These are phyloP conservation scores for Fusarium sp. DNA, from an alignment of 2,329 filamentous ascomycete species.

Conservation along the genomic window DNA sequence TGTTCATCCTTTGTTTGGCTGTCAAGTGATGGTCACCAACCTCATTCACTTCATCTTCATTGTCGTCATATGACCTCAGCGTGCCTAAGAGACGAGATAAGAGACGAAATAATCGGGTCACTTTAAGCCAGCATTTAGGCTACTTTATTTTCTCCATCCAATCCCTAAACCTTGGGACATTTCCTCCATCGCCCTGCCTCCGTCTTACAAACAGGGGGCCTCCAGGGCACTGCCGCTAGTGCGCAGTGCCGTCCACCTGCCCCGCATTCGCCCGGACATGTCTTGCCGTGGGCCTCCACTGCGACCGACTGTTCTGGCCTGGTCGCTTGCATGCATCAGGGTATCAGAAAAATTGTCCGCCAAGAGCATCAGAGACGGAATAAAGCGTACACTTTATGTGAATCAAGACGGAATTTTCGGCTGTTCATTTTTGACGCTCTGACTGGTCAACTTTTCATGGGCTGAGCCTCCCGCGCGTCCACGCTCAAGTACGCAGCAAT, in stretches of 20 bases:
- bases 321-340: constrained; percentile 1
- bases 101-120: background rate
- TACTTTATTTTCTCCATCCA: too few relatives aligned
- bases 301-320: background rate
- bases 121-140: background rate
- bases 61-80: constrained; percentile 29
- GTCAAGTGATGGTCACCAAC: background rate
- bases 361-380: background rate
- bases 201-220: constrained; percentile 27
- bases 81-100: background rate
- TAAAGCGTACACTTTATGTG: background rate
- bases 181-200: background rate
- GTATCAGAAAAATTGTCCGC: background rate
- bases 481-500: background rate
- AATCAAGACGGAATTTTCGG: background rate
- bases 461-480: constrained; percentile 31
- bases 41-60: background rate
- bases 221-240: constrained; percentile 28
- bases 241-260: constrained; percentile 27
- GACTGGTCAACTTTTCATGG: background rate
- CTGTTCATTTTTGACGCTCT: background rate
- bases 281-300: background rate
- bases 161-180: background rate
- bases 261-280: constrained; percentile 19
- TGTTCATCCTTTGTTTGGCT: background rate